Base-by-base conservation (phyloP, 495 filamentous ascomycete genomes). In the Friedmanniomyces endolithicus region DNA sequence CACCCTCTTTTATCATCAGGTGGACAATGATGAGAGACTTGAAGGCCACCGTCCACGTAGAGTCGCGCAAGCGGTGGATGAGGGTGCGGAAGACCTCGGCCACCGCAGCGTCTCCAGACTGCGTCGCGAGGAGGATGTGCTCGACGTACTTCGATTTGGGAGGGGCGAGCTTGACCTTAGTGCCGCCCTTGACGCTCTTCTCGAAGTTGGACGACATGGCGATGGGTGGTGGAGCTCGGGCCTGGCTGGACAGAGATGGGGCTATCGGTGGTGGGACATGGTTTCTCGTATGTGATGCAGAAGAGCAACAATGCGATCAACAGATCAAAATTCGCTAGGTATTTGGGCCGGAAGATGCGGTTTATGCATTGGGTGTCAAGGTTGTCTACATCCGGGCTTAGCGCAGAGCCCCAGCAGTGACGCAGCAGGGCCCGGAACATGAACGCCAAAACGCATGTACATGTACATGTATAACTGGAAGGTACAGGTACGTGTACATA, bases 101-200 rank as follows among this genome's bases (percentile, higher is more conserved):
- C 46, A 99, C 88, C 54, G 94, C 92, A 16, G 88, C 86, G 67
- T 99, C 92, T 58, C 92, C 92, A 4, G 88, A 81, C 70, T 96
- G 88, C 31, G 92, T 99, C 57, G 92, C 94, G 62, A 94, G 78
- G 19, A 99, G 78, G 66, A 99, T 95, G 65, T 95, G 88, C 68
- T 99, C 94, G 72, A 99, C 90, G 74, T 99, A 98, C 74, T 99
- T 99, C 47, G 94, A 90, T 74, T 99, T 99, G 22, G 92, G 92
- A 56, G 92, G 85, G 50, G 94, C 92, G 70, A 87, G 88, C 80
- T 97, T 97, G 66, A 94, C 83, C 75, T 74, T 74, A 17, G 71
- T 73, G 43, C 64, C 71, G 45, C 71, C 71, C 45, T 72, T 72
- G 20, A 74, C 71, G 17, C 71, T 71, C 64, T 74, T 74, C 63